phyloP scores from a whole-genome alignment of 192 early-diverging fungal species.

The Chytriomyces sp. region DNA sequence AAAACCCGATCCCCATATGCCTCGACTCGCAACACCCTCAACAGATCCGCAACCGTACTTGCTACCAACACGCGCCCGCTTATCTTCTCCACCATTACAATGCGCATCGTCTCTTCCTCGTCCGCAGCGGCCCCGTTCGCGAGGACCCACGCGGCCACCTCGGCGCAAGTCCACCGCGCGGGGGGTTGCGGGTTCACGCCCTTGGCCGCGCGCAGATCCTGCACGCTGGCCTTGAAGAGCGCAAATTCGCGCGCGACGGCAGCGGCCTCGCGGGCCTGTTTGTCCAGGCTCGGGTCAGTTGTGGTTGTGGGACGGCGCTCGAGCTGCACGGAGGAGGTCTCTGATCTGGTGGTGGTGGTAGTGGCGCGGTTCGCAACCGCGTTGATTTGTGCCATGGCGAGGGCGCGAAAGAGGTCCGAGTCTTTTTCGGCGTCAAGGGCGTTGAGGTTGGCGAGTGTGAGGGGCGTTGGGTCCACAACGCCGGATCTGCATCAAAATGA shows the following conservation, averaged over 20 bases:
- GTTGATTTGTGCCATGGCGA: background rate
- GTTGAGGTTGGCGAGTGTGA: background rate
- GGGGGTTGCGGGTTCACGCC: background rate
- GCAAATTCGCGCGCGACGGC: background rate
- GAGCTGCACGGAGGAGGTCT: background rate
- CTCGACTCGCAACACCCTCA: background rate
- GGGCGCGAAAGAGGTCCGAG: background rate
- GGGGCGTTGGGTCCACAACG: background rate
- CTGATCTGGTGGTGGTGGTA: too few relatives aligned
- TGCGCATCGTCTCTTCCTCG: background rate
- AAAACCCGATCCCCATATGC: conserved; percentile 1
- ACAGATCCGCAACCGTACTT: background rate
- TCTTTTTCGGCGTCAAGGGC: background rate
- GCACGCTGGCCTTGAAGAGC: background rate
- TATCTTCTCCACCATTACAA: background rate
- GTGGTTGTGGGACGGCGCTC: background rate
- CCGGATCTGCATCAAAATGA: background rate
- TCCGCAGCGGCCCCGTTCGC: background rate
- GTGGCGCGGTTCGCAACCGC: too few relatives aligned
- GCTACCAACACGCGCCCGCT: background rate
- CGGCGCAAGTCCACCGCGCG: background rate
- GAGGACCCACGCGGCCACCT: background rate
- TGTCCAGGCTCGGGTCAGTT: background rate
- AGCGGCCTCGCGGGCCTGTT: background rate
- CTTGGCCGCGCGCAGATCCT: background rate